Percentiles rank a stretch among this genome's conserved stretches.
These are phyloP conservation scores for Saxophila tyrrhenica DNA, from an alignment of 495 filamentous ascomycete genomes.

Conservation along the genomic window DNA sequence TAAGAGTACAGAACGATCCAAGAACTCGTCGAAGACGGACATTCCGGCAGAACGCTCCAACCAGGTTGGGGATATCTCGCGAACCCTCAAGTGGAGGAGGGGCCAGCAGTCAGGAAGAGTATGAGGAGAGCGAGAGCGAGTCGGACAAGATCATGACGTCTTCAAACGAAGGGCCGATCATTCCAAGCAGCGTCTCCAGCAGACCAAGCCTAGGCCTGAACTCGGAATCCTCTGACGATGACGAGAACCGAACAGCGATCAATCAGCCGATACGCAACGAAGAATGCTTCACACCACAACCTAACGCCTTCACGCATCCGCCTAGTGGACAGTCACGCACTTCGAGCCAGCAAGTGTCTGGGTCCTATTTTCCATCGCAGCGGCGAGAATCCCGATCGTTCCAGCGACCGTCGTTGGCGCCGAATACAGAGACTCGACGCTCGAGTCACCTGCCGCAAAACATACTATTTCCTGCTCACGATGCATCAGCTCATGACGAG, in stretches of 20 bases:
- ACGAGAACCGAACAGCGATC: slow-evolving; percentile 72
- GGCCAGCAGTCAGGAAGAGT: slow-evolving; percentile 79
- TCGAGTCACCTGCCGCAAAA: slow-evolving; percentile 37
- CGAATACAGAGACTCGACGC: not conserved
- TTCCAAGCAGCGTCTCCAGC: slow-evolving; percentile 20
- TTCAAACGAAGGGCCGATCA: slow-evolving; percentile 63
- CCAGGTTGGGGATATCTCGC: slow-evolving; percentile 32
- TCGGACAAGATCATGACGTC: slow-evolving; percentile 74
- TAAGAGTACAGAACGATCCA: slow-evolving; percentile 54
- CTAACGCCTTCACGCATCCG: slow-evolving; percentile 82
- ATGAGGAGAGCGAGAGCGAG: slow-evolving; percentile 76
- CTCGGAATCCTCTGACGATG: slow-evolving; percentile 55
- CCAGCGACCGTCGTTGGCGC: not conserved
- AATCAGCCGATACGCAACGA: slow-evolving; percentile 47
- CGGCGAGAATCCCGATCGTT: slow-evolving; percentile 14
- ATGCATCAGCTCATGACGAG: slow-evolving; percentile 66
- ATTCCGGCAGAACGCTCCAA: slow-evolving; percentile 35
- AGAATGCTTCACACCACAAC: slow-evolving; percentile 67
- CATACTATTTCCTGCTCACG: slow-evolving; percentile 60
- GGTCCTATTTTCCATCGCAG: slow-evolving; percentile 28
- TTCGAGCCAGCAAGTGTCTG: slow-evolving; percentile 34
- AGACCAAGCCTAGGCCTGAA: not conserved
- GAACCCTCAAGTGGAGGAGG: slow-evolving; percentile 27
- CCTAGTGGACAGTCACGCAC: slow-evolving; percentile 35
- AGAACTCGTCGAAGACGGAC: slow-evolving; percentile 39